Evolutionary conservation across 1,139 yeast genomes (phyloP).

Genomic region (Saccharomyces hybrid): DNA sequence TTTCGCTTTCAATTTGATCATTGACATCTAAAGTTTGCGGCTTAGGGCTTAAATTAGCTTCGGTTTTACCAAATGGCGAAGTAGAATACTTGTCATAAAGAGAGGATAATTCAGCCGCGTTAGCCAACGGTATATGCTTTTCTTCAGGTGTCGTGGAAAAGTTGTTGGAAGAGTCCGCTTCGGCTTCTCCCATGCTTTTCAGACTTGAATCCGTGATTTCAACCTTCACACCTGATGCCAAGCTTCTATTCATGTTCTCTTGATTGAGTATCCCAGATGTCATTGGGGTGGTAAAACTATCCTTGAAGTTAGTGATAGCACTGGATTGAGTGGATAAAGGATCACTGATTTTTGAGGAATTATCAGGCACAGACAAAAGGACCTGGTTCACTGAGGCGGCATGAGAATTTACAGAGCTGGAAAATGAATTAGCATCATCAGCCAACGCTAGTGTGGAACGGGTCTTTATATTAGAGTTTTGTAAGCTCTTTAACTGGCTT

Average conservation of each 20-base stretch:
- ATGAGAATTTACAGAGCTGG: background rate
- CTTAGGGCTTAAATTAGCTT: background rate
- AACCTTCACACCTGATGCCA: background rate
- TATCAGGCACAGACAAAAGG: background rate
- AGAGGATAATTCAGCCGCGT: slow-evolving; percentile 7
- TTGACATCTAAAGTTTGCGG: slow-evolving; percentile 2
- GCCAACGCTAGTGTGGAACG: background rate
- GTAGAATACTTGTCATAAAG: slow-evolving; percentile 16
- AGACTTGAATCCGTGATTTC: background rate
- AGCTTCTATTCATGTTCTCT: background rate
- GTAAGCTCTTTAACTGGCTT: background rate
- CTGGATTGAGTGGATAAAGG: slow-evolving; percentile 2
- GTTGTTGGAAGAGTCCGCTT: background rate
- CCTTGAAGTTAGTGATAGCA: background rate
- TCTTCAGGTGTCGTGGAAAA: background rate
- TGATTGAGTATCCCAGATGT: background rate
- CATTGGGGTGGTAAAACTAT: background rate
- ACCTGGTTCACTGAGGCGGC: background rate
- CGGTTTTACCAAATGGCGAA: slow-evolving; percentile 11
- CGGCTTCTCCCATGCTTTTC: background rate
- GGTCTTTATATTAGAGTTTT: background rate
- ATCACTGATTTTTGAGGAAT: background rate
- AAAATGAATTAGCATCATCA: background rate
- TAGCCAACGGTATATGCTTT: background rate
- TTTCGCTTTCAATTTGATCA: slow-evolving; percentile 2